Conservation (phyloP, 1,284 basidiomycete species). For the Flammula alnicola region DNA sequence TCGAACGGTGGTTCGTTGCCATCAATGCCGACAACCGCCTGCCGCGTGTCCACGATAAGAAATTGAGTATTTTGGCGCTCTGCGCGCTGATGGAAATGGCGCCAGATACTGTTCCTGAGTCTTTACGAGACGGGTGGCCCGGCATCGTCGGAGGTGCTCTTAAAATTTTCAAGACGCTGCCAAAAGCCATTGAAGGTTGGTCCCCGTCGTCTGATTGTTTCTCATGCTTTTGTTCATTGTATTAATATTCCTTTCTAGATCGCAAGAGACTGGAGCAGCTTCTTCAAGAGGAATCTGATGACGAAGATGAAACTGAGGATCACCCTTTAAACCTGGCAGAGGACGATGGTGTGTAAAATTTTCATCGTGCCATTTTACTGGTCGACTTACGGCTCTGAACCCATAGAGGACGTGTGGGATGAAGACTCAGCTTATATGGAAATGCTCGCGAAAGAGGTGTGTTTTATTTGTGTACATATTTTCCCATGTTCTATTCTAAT, state of each 20-base stretch:
- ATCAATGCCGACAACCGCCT: conserved; percentile 65
- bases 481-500: conserved; percentile 13
- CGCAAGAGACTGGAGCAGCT: conserved; percentile 70
- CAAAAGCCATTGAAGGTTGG: conserved; percentile 71
- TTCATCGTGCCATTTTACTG: background rate
- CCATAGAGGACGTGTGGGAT: conserved; percentile 79
- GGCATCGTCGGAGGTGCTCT: conserved; percentile 72
- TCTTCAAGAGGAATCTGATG: conserved; percentile 58
- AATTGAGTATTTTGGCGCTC: conserved; percentile 77
- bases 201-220: conserved; percentile 7
- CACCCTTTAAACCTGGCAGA: conserved; percentile 69
- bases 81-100: conserved; percentile 76
- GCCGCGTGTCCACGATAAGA: conserved; percentile 92
- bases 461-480: conserved; percentile 22
- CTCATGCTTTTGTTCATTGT: conserved; percentile 4
- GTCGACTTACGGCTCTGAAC: conserved; percentile 16
- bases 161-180: conserved; percentile 75
- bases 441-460: conserved; percentile 78
- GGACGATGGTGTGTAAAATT: conserved; percentile 61
- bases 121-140: conserved; percentile 72
- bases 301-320: conserved; percentile 66
- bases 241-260: conserved; percentile 40
- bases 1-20: conserved; percentile 79
- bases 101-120: conserved; percentile 57
- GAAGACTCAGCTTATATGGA: conserved; percentile 84